Base-by-base conservation (phyloP, 2,329 filamentous ascomycete species). In the Venturia asperata region DNA sequence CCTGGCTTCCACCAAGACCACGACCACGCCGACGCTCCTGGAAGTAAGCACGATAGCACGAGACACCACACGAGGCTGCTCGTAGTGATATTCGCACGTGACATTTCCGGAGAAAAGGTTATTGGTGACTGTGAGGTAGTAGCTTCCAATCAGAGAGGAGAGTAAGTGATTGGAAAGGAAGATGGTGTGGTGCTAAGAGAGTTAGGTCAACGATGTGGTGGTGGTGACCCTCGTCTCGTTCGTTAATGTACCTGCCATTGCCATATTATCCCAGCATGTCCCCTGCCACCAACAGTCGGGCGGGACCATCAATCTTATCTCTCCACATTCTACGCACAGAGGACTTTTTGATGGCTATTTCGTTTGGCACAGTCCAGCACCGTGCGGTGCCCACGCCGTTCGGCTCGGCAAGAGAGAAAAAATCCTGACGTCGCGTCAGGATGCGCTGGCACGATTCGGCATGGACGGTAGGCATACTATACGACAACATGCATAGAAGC, bases 21-120 rank as follows among this genome's bases (percentile, higher is more conserved):
- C 13, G 74, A 73, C 67, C 66, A 71, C 45, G 74, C 73, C 67
- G 68, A 70, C 61, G 66, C 68, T 63, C 69, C 69, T 45, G 71
- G 68, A 58, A 68, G 69, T 61, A 70, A 67, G 37, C 70, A 55
- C 21, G 69, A 65, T 49, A 72, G 67, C 56, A 69, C 63, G 63
- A 72, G 66, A 68, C 68, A 71, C 69, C 69, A 72, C 65, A 68
- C 69, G 62, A 64, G 67, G 64, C 67, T 49, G 68, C 60, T 64
- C 65, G 64, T 71, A 68, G 68, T 70, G 56, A 55, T 66, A 66
- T 42, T 45, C 64, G 61, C 63, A 27, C 52, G 37, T 66, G 52
- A 58, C 30, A 37, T 37, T 15, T n/a, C n/a, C 9, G 9, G 21
- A 3, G 24, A 27, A 13, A 27, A 2, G 47, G 27, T 15, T 21